Evolutionary conservation across 192 early-diverging fungal genomes (phyloP).

Genomic region (Podila minutissima): DNA sequence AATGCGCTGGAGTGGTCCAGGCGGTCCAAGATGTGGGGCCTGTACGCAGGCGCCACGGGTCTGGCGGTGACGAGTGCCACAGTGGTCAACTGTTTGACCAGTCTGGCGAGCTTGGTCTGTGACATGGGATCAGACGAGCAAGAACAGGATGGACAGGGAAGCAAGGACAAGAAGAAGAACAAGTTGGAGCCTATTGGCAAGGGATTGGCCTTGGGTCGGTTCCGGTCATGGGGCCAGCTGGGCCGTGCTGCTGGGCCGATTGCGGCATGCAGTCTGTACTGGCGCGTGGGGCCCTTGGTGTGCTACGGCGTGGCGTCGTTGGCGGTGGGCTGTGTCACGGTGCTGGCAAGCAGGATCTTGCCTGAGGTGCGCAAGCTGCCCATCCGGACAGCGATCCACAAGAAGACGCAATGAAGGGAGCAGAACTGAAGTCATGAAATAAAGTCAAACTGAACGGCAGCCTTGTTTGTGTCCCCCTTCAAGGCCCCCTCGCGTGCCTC

Average conservation of each 20-base stretch:
- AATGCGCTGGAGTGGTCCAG: constrained; percentile 44
- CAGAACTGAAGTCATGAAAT: not conserved
- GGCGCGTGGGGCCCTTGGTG: constrained; percentile 72
- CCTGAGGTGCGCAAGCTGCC: constrained; percentile 48
- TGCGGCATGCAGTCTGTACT: constrained; percentile 87
- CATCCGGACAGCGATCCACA: constrained; percentile 18
- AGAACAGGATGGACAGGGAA: not conserved
- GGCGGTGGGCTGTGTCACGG: constrained; percentile 54
- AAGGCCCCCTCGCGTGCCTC: too few relatives aligned
- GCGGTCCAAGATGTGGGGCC: constrained; percentile 42
- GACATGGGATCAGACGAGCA: constrained; percentile 47
- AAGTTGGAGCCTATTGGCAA: constrained; percentile 49
- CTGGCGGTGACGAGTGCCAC: constrained; percentile 94
- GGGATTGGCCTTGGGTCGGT: constrained; percentile 84
- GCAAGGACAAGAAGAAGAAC: not conserved
- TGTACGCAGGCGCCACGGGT: constrained; percentile 81
- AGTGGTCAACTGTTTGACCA: constrained; percentile 91
- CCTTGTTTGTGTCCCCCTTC: too few relatives aligned
- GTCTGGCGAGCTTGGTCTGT: constrained; percentile 73
- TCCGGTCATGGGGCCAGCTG: constrained; percentile 90
- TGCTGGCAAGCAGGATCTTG: constrained; percentile 27
- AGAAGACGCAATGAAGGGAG: not conserved
- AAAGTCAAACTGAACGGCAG: not conserved
- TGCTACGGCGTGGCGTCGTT: constrained; percentile 71
- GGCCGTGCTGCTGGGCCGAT: constrained; percentile 91